Percentiles rank a stretch among this genome's conserved stretches.
Conservation (phyloP, 345 rosid genomes). For the Euphorbia tirucalli region DNA sequence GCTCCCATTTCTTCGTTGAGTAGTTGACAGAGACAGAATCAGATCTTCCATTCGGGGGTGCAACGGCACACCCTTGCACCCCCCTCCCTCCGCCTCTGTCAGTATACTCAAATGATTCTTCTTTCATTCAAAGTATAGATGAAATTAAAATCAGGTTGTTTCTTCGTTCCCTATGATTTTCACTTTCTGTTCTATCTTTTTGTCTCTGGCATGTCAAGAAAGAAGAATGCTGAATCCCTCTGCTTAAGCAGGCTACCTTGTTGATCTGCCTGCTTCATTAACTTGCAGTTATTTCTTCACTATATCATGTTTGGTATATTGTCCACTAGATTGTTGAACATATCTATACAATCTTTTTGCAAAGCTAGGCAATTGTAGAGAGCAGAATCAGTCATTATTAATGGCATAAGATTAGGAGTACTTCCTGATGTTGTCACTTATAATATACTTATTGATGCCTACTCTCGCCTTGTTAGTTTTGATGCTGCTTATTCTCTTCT, state of each 20-base stretch:
- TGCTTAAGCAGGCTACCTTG: not conserved
- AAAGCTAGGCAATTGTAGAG: conserved; percentile 46
- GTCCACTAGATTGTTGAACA: conserved; percentile 66
- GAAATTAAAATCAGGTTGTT: no score
- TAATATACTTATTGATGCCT: conserved; percentile 61
- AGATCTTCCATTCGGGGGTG: no score
- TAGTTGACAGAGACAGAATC: no score
- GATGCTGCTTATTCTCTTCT: conserved; percentile 60
- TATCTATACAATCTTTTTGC: conserved; percentile 56
- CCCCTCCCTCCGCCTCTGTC: no score
- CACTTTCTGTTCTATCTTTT: not conserved
- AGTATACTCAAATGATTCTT: no score
- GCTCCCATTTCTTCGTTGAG: no score
- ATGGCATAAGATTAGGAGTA: conserved; percentile 72
- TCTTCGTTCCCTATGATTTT: not conserved
- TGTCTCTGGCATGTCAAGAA: not conserved
- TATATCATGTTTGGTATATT: conserved; percentile 20
- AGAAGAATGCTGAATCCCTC: not conserved
- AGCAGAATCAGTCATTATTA: conserved; percentile 61
- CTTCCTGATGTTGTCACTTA: conserved; percentile 81
- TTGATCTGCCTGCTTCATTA: not conserved
- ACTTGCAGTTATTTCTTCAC: not conserved
- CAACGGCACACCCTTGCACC: no score
- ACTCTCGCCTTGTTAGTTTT: conserved; percentile 52
- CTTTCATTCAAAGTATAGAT: no score